Conservation (phyloP, 2,329 filamentous ascomycete genomes). For the Aphanocladium album region DNA sequence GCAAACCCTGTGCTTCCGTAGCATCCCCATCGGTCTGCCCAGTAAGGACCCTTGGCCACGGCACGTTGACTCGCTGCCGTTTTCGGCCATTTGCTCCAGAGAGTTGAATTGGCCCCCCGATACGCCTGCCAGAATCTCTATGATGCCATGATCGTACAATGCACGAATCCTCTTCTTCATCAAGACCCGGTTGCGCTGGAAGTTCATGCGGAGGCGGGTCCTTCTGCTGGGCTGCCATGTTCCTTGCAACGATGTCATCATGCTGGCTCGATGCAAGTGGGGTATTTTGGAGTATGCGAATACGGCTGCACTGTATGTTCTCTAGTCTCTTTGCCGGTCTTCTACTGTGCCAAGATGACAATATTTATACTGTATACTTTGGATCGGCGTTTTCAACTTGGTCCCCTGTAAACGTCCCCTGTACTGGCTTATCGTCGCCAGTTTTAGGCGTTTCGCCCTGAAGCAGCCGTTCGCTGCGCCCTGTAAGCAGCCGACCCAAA, state of each 20-base stretch:
- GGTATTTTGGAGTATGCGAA: background rate
- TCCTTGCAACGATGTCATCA: background rate
- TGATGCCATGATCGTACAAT: background rate
- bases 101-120: background rate
- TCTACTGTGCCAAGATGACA: background rate
- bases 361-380: background rate
- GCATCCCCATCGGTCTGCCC: background rate
- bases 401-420: background rate
- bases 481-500: background rate
- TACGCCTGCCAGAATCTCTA: background rate
- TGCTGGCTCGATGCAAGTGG: background rate
- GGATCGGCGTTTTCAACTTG: background rate
- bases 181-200: background rate
- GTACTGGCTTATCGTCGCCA: background rate
- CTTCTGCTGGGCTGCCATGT: background rate
- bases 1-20: background rate
- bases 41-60: background rate
- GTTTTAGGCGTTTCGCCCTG: background rate
- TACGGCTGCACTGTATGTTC: background rate
- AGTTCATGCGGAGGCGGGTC: background rate
- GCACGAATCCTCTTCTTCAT: background rate
- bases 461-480: background rate
- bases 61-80: background rate
- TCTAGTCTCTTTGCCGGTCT: background rate
- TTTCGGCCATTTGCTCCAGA: background rate